Base-by-base conservation (phyloP, 192 early-diverging fungal genomes). In the Podila minutissima region DNA sequence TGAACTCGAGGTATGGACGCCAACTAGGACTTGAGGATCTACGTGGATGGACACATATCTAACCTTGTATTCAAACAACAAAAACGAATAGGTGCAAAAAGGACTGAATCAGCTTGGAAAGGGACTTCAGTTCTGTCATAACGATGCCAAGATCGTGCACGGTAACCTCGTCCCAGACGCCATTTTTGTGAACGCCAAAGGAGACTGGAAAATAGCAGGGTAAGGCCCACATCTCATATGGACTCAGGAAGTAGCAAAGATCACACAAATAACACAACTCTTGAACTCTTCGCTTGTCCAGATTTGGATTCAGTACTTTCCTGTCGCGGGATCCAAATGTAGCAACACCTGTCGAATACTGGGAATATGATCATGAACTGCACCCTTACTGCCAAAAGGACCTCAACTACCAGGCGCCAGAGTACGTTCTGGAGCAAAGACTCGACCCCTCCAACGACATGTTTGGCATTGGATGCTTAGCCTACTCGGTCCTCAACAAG, bases 201-300 rank as follows among this genome's bases (percentile, higher is more conserved):
- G 93, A 35, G 93, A 94, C 70, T 94, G 93, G 93, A 94, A 93
- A 74, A 85, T 94, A 72, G 92, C 89, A 74, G 93, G 93, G 68
- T 89, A 84, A 71, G 63, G 28, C 53, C 26, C 41, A 26, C 38
- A 38, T 35, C 41, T 46, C n/a, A 49, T 1, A 17, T 53, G n/a
- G 20, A 55, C 53, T 6, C 53, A 55, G 17, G 53, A 55, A 26
- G 22, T 22, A 26, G 8, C 24, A 26, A 55, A 7, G 53, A 24
- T 55, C 53, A 24, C 22, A n/a, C 53, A 55, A 55, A 11, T 55
- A 24, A 55, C 41, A 17, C 4, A 17, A 15, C 12, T 46, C 29
- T 3, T 2, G 1, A 29, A 29, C 29, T 46, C 41, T 46, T 46
- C 41, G 15, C 41, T 11, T 46, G 65, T 37, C 46, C 53, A 90